A percentile compares a stretch with the other conserved stretches of the same genome.
Evolutionary conservation across 768 basidiomycete species (phyloP).

Genomic region (Boletus pseudopeckii): DNA sequence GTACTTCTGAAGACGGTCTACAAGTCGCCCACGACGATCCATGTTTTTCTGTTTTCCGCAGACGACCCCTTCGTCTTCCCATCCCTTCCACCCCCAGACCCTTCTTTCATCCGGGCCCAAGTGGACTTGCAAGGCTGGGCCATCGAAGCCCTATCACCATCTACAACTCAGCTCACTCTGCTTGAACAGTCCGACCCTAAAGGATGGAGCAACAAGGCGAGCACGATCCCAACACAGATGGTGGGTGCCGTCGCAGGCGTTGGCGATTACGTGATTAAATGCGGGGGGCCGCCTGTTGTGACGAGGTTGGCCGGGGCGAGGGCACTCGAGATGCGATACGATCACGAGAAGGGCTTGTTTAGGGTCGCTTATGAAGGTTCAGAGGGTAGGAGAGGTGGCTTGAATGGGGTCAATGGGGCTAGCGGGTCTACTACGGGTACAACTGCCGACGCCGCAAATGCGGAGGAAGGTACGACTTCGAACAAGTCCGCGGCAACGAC

Average conservation of each 20-base stretch:
- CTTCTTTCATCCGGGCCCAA: slow-evolving; percentile 85
- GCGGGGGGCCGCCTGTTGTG: slow-evolving; percentile 89
- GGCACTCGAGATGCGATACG: slow-evolving; percentile 71
- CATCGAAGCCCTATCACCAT: slow-evolving; percentile 92
- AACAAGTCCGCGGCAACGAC: background rate
- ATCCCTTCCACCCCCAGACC: slow-evolving; percentile 59
- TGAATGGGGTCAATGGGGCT: slow-evolving; percentile 20
- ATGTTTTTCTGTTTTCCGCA: slow-evolving; percentile 92
- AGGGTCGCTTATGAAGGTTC: slow-evolving; percentile 80
- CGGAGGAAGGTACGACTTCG: slow-evolving; percentile 5
- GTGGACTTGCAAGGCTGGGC: slow-evolving; percentile 99
- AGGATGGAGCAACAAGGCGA: slow-evolving; percentile 90
- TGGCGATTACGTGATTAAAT: slow-evolving; percentile 94
- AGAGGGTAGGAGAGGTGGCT: slow-evolving; percentile 42
- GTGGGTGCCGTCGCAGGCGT: slow-evolving; percentile 84
- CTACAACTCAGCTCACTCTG: slow-evolving; percentile 87
- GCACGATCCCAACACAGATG: slow-evolving; percentile 93
- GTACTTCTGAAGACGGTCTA: slow-evolving; percentile 94
- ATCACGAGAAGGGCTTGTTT: slow-evolving; percentile 80
- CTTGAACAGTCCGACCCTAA: slow-evolving; percentile 97
- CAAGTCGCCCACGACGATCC: slow-evolving; percentile 92
- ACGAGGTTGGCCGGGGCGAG: slow-evolving; percentile 81
- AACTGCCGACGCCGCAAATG: slow-evolving; percentile 14
- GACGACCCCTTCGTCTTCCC: slow-evolving; percentile 89
- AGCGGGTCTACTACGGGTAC: slow-evolving; percentile 1